Evolutionary conservation across 805 yeast genomes (phyloP).

Genomic region (Zygoascus bituminiphila): DNA sequence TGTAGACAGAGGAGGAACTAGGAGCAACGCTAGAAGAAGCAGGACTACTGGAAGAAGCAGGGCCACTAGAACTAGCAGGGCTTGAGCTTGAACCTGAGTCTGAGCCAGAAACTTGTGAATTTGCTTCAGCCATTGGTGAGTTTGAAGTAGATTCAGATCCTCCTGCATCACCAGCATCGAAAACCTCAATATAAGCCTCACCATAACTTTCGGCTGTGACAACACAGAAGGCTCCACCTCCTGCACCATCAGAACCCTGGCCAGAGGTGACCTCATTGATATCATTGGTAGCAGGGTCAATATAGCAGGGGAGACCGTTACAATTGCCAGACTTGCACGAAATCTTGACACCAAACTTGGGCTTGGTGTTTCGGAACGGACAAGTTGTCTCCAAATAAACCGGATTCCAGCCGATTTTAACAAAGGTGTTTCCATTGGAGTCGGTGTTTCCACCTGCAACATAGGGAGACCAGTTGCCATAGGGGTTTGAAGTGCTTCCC

Average conservation of each 20-base stretch:
- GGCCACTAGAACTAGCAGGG: neutral
- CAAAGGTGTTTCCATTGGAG: slow-evolving; percentile 56
- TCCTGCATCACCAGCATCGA: slow-evolving; percentile 27
- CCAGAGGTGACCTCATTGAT: slow-evolving; percentile 47
- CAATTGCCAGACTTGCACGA: slow-evolving; percentile 65
- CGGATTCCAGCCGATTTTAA: slow-evolving; percentile 90
- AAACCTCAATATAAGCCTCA: slow-evolving; percentile 66
- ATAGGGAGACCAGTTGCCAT: slow-evolving; percentile 90
- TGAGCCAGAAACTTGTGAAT: neutral
- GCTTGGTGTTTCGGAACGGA: slow-evolving; percentile 48
- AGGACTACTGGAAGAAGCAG: slow-evolving; percentile 1
- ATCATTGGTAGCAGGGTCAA: slow-evolving; percentile 59
- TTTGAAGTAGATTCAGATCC: slow-evolving; percentile 5
- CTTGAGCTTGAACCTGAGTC: neutral
- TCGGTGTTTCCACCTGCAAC: slow-evolving; percentile 90
- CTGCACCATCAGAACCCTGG: slow-evolving; percentile 41
- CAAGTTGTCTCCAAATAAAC: slow-evolving; percentile 51
- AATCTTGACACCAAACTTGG: slow-evolving; percentile 63
- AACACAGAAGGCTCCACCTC: slow-evolving; percentile 75
- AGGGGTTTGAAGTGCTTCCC: slow-evolving; percentile 62
- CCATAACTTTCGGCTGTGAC: slow-evolving; percentile 63
- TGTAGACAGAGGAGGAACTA: neutral
- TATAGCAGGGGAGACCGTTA: slow-evolving; percentile 71
- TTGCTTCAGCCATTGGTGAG: neutral
- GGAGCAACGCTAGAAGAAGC: neutral